Evolutionary conservation across 306 rosid genomes (phyloP).

Genomic region (Luffa aegyptiaca): DNA sequence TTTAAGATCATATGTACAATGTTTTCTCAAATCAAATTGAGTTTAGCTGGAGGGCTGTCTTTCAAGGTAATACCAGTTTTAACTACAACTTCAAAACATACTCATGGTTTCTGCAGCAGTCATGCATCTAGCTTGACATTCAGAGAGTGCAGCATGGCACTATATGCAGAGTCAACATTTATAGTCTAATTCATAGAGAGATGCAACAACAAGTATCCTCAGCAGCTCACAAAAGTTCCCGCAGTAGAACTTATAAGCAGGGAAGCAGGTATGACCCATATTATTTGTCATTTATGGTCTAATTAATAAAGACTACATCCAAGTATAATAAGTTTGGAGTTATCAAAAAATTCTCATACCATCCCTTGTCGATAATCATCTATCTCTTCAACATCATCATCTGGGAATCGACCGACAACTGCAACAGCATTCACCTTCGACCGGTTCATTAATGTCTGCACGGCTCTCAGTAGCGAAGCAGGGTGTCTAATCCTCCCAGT

Average conservation of each 20-base stretch:
- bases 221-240: not conserved
- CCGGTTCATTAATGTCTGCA: slow-evolving; percentile 32
- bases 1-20: not conserved
- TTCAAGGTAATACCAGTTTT: not conserved
- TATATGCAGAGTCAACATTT: not conserved
- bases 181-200: not conserved
- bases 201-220: not conserved
- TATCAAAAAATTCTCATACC: slow-evolving; percentile 27
- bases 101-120: not conserved
- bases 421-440: slow-evolving; percentile 70
- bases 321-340: not conserved
- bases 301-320: not conserved
- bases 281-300: too few relatives aligned
- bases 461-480: slow-evolving; percentile 67
- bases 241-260: not conserved
- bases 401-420: slow-evolving; percentile 85
- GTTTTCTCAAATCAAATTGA: not conserved
- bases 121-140: too few relatives aligned
- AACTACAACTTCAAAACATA: not conserved
- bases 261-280: not conserved
- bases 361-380: slow-evolving; percentile 68
- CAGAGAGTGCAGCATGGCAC: too few relatives aligned
- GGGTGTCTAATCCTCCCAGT: slow-evolving; percentile 77
- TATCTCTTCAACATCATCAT: slow-evolving; percentile 56
- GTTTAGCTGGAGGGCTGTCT: not conserved